These are phyloP conservation scores for Kurtzmaniella quercitrusa DNA, from an alignment of 1,139 yeast species.

Conservation along the genomic window DNA sequence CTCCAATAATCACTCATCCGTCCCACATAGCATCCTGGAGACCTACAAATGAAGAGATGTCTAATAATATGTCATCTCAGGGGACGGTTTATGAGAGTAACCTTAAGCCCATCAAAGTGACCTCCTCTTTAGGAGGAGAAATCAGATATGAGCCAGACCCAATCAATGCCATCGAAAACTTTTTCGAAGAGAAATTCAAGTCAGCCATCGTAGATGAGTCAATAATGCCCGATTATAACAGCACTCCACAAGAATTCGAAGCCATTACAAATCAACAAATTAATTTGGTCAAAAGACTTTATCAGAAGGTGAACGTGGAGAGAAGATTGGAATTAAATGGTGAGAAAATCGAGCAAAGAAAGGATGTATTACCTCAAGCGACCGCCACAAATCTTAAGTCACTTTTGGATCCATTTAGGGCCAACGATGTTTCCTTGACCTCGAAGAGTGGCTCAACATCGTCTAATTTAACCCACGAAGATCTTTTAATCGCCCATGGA, in stretches of 20 bases:
- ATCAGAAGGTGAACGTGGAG: slow-evolving; percentile 30
- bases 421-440: slow-evolving; percentile 31
- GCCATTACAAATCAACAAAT: slow-evolving; percentile 29
- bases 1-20: slow-evolving; percentile 72
- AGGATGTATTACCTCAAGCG: slow-evolving; percentile 42
- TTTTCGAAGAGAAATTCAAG: slow-evolving; percentile 47
- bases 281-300: slow-evolving; percentile 22
- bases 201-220: slow-evolving; percentile 41
- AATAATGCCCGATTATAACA: slow-evolving; percentile 26
- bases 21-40: slow-evolving; percentile 67
- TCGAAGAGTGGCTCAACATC: slow-evolving; percentile 37
- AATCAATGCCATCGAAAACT: slow-evolving; percentile 43
- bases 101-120: slow-evolving; percentile 27
- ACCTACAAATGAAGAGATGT: slow-evolving; percentile 34
- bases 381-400: slow-evolving; percentile 28
- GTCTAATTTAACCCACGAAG: slow-evolving; percentile 53
- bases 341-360: slow-evolving; percentile 41
- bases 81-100: slow-evolving; percentile 20
- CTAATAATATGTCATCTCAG: slow-evolving; percentile 1
- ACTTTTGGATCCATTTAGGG: slow-evolving; percentile 38
- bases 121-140: slow-evolving; percentile 15
- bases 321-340: slow-evolving; percentile 39
- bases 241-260: slow-evolving; percentile 33
- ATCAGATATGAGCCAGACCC: slow-evolving; percentile 24
- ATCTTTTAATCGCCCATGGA: slow-evolving; percentile 76